Evolutionary conservation across 441 rosid genomes (phyloP), one percentile per base, ranked within the genome.

Genomic region (Gossypium trilobum): DNA sequence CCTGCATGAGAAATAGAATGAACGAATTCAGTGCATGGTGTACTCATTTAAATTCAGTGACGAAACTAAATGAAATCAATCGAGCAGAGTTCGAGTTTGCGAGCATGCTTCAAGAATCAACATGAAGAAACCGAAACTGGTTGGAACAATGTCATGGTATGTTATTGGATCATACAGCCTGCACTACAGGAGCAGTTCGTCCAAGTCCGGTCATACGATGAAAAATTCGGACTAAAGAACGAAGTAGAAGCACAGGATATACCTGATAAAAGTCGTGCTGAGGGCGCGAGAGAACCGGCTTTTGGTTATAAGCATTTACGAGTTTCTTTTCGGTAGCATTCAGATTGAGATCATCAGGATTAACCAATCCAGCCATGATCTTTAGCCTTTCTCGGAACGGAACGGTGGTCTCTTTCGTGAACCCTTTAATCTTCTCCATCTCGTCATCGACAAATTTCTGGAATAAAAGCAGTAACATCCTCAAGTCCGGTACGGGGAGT

Each of bases 231-330:
- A 4, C 31, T 27, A 39, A 70, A 3, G 33, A 14, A 20, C 20
- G 27, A 33, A 27, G 23, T 17, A 52, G 52, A 55, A 36, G 42
- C 2, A 64, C 11, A 13, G 36, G 59, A 7, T 17, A 16, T 68
- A 86, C 97, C 91, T 76, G 80, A 20, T 76, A 90, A 75, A 91
- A 94, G 60, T 80, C 82, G 78, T 94, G 98, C 77, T 94, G 97
- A 20, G 98, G 98, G 46, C 97, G 95, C 39, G 98, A 91, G 56
- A 93, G 93, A 66, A 91, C 98, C 0, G 96, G 98, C 76, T 93
- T 93, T 74, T 93, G 96, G 46, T 89, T 93, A 70, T 91, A 93
- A 76, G 91, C 91, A 36, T 84, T 83, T 9, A 89, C 77, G 75
- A 94, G 96, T 76, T 84, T 94, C 82, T 76, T 91, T 42, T 94